Base-by-base conservation (phyloP, 768 basidiomycete species). In the Boletus sp. region DNA sequence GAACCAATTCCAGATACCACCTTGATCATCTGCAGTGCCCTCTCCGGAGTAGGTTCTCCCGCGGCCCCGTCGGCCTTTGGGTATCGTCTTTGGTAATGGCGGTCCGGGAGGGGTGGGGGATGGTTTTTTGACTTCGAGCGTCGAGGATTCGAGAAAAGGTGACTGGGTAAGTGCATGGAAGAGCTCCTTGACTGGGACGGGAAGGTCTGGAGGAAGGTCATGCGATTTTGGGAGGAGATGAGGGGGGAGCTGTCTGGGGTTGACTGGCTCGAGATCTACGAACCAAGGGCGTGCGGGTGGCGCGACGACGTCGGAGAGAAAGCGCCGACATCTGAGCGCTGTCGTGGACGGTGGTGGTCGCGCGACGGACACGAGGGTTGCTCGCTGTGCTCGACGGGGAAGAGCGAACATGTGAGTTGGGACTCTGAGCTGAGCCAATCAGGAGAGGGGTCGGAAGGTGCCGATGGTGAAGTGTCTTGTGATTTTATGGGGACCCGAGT, bases 1-100 rank as follows among this genome's bases (percentile, higher is more conserved):
- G 15, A 85, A 72, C 90, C 90, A 91, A 54, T 73, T 79, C 90
- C 90, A 91, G n/a, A 90, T 69, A 3, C 83, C 81, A 15, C 76
- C 75, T 0, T 76, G 74, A 2, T 77, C 74, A 21, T 83, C 79
- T 52, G 72, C 71, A 9, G 72, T 64, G 13, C 86, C 85, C 61
- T 87, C 84, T 23, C 87, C 87, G 3, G 76, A 74, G 68, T 84
- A 83, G 0, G 85, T 88, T 37, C 83, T 75, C 35, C 89, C 88
- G 47, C 88, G 76, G 60, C 75, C 79, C 54, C 90, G 76, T 19
- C 75, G 68, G 5, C 88, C 90, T 57, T 83, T 85, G 10, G 87
- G 82, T 47, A 70, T 62, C 3, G 76, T 70, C 19, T 74, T 66
- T 3, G 87, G 87, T 27, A 88, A 67, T 1, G 84, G 76, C 5